Percentiles rank a stretch among this genome's conserved stretches.
Evolutionary conservation across 257 asterid species (phyloP).

Genomic region (Forsythia suspensa): DNA sequence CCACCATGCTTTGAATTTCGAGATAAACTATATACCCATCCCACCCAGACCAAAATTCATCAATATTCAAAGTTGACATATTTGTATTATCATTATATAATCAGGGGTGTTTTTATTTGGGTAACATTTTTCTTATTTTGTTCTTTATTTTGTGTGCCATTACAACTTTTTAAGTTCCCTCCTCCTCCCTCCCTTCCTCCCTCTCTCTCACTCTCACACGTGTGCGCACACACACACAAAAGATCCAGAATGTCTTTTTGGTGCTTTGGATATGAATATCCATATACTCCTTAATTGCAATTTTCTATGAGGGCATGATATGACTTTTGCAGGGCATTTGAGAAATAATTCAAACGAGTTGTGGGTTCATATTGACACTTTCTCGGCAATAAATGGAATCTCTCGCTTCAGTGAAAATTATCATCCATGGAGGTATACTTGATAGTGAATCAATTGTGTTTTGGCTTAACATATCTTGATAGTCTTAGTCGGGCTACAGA

Average conservation of each 20-base stretch:
- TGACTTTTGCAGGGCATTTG: constrained; percentile 47
- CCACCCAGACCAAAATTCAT: background rate
- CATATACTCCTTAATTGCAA: constrained; percentile 4
- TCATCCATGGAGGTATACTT: constrained; percentile 73
- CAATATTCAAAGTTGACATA: background rate
- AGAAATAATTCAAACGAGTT: constrained; percentile 52
- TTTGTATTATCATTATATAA: background rate
- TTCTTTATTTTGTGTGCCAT: background rate
- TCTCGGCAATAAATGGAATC: constrained; percentile 89
- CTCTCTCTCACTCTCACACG: background rate
- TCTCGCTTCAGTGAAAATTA: constrained; percentile 86
- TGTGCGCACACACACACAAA: background rate
- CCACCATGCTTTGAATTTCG: background rate
- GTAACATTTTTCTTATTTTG: background rate
- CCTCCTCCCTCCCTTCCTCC: background rate
- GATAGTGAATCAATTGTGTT: background rate
- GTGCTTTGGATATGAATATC: background rate
- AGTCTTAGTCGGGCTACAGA: constrained; percentile 8
- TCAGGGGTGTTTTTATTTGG: background rate
- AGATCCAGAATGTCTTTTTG: constrained; percentile 1
- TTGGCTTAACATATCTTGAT: constrained; percentile 17
- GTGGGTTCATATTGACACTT: constrained; percentile 87
- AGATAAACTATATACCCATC: background rate
- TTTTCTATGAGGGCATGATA: constrained; percentile 1
- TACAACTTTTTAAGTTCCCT: background rate